These are phyloP conservation scores for Triticum turgidum DNA, from an alignment of 176 grass and related monocot genomes.

Conservation along the genomic window DNA sequence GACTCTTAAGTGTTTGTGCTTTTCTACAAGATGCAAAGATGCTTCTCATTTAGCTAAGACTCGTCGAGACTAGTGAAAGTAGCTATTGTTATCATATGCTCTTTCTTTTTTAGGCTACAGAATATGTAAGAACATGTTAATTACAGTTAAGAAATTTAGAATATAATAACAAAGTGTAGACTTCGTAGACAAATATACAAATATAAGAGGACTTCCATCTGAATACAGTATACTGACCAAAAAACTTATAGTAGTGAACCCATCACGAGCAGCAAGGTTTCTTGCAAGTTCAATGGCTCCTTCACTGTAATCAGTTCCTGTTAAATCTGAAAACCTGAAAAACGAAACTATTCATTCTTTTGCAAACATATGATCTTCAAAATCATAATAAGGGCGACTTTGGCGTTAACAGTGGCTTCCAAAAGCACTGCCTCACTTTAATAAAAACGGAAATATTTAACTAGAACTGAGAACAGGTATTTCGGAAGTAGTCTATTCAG, in stretches of 20 bases:
- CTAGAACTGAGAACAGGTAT: background rate
- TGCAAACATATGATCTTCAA: background rate
- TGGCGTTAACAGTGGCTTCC: background rate
- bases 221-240: constrained; percentile 55
- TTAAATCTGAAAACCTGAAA: constrained; percentile 85
- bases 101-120: background rate
- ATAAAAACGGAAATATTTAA: background rate
- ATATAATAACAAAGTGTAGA: constrained; percentile 6
- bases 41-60: background rate
- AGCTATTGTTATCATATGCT: constrained; percentile 1
- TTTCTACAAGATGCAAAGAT: background rate
- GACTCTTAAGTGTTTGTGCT: background rate
- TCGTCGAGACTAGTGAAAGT: background rate
- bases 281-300: constrained; percentile 89
- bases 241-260: constrained; percentile 72
- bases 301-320: constrained; percentile 97
- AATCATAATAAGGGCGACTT: background rate
- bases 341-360: background rate
- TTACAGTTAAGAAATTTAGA: constrained; percentile 11
- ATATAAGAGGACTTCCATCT: background rate
- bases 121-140: background rate
- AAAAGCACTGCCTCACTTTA: background rate
- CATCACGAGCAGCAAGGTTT: constrained; percentile 70
- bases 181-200: background rate
- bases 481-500: background rate